phyloP scores from a whole-genome alignment of 768 basidiomycete genomes.

The Phaffia tasmanica region DNA sequence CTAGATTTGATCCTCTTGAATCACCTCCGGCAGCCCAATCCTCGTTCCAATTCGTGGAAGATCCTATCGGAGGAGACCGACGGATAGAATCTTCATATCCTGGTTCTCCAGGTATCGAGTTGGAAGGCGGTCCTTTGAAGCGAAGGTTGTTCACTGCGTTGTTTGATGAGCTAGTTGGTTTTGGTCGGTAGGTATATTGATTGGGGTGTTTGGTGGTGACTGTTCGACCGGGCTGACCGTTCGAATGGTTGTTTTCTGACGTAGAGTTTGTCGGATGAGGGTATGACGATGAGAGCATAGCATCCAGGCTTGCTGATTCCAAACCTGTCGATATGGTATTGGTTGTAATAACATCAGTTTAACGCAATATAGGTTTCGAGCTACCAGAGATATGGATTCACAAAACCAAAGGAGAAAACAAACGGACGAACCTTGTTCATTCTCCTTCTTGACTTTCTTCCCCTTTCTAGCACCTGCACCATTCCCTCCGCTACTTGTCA shows the following conservation, averaged over 20 bases:
- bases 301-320: background rate
- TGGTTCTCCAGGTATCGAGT: background rate
- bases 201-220: constrained; percentile 42
- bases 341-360: background rate
- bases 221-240: constrained; percentile 1
- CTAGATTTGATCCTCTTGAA: no score
- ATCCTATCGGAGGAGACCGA: no score
- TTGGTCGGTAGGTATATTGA: constrained; percentile 45
- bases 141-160: background rate
- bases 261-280: background rate
- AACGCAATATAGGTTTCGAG: background rate
- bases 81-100: background rate
- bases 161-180: constrained; percentile 23
- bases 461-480: constrained; percentile 4
- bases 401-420: background rate
- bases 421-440: background rate
- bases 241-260: background rate
- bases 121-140: background rate
- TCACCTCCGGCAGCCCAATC: no score
- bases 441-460: constrained; percentile 22
- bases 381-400: background rate
- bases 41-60: no score
- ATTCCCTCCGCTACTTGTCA: no score
- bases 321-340: constrained; percentile 5
- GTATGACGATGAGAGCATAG: background rate